These are phyloP conservation scores for Cladosporium cucumerinum DNA, from an alignment of 2,329 filamentous ascomycete species.

Conservation along the genomic window DNA sequence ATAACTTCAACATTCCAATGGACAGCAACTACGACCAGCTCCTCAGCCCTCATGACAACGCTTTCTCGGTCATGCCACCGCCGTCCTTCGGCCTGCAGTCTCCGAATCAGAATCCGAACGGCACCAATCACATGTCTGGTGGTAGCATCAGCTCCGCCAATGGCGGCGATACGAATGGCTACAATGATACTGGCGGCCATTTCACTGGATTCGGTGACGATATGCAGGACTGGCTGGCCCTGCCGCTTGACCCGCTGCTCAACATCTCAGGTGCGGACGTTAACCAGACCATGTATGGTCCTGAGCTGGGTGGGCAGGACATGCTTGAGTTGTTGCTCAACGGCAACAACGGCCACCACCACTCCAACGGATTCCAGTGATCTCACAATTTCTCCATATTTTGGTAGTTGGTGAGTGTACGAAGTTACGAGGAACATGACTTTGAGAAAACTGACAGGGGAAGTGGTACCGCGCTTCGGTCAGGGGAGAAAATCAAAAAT, in stretches of 20 bases:
- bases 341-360: conserved; percentile 3
- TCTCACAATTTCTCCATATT: neutral
- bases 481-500: neutral
- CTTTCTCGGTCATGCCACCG: conserved; percentile 48
- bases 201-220: conserved; percentile 23
- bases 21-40: conserved; percentile 43
- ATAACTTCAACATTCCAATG: conserved; percentile 42
- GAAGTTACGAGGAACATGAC: neutral
- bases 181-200: conserved; percentile 21
- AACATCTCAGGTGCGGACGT: conserved; percentile 57
- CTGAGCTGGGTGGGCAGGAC: conserved; percentile 60
- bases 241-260: conserved; percentile 60
- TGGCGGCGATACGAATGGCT: conserved; percentile 12
- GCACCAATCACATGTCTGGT: conserved; percentile 32
- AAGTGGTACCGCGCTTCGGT: neutral
- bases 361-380: conserved; percentile 5
- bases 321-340: conserved; percentile 48
- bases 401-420: neutral
- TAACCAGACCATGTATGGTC: conserved; percentile 54
- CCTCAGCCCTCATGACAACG: conserved; percentile 32
- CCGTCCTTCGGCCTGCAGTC: conserved; percentile 38
- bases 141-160: conserved; percentile 29
- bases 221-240: conserved; percentile 57
- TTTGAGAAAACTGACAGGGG: neutral
- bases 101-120: conserved; percentile 20